A percentile compares a stretch with the other conserved stretches of the same genome.
phyloP scores from a whole-genome alignment of 2,329 filamentous ascomycete genomes.

The Lachnellula hyalina region DNA sequence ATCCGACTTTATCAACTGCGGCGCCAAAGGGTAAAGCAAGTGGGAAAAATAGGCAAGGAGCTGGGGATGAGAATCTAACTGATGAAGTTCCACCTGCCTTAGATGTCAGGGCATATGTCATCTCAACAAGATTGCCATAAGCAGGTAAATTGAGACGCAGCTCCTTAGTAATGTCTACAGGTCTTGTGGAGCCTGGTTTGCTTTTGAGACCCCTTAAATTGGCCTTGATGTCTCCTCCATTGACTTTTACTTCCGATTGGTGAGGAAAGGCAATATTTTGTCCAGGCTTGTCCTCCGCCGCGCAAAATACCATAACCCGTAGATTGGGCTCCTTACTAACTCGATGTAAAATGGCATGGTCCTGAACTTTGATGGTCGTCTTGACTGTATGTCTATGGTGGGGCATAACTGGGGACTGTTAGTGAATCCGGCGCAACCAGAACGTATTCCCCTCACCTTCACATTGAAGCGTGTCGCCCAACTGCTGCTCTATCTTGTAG shows the following conservation, averaged over 20 bases:
- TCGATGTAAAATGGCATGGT: conserved; percentile 35
- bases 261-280: conserved; percentile 87
- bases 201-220: conserved; percentile 94
- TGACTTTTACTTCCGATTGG: conserved; percentile 88
- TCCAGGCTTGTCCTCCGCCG: conserved; percentile 53
- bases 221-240: conserved; percentile 81
- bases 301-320: conserved; percentile 80
- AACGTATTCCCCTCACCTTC: conserved; percentile 55
- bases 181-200: conserved; percentile 88
- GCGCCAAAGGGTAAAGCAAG: conserved; percentile 13
- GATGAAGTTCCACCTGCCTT: conserved; percentile 55
- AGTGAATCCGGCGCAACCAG: conserved; percentile 5
- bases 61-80: conserved; percentile 21
- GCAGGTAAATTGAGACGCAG: conserved; percentile 61
- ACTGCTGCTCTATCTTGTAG: conserved; percentile 61
- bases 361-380: conserved; percentile 51
- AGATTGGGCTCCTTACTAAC: conserved; percentile 32
- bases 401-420: conserved; percentile 26
- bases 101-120: conserved; percentile 87
- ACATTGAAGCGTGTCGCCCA: conserved; percentile 62
- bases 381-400: conserved; percentile 41
- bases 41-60: conserved; percentile 10
- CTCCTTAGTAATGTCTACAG: conserved; percentile 79
- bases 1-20: conserved; percentile 5
- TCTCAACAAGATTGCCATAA: conserved; percentile 72